Conservation (phyloP, 345 rosid genomes). For the Iberis pinnata region DNA sequence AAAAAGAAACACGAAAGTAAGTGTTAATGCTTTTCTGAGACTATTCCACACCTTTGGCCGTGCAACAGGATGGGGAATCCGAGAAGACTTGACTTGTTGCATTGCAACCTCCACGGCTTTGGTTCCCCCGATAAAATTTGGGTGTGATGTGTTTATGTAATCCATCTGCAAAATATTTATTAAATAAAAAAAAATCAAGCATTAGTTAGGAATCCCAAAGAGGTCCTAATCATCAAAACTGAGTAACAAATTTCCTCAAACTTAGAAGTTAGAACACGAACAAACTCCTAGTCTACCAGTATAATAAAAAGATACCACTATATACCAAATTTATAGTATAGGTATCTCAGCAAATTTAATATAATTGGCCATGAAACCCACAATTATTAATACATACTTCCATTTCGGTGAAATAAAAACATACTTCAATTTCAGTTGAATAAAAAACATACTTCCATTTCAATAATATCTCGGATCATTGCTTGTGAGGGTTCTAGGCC, state of each 20-base stretch:
- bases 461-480: slow-evolving; percentile 85
- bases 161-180: slow-evolving; percentile 60
- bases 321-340: neutral
- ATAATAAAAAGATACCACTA: neutral
- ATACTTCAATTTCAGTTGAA: too few species aligned
- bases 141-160: slow-evolving; percentile 90
- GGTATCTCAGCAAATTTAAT: neutral
- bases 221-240: neutral
- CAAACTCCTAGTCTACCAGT: neutral
- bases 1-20: slow-evolving; percentile 1
- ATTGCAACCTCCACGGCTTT: slow-evolving; percentile 76
- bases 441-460: too few species aligned
- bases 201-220: neutral
- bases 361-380: neutral
- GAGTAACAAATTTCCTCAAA: neutral
- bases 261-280: neutral
- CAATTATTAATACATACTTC: too few species aligned
- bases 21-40: slow-evolving; percentile 1
- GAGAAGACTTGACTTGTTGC: slow-evolving; percentile 65
- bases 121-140: slow-evolving; percentile 84
- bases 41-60: slow-evolving; percentile 45
- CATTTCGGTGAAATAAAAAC: too few species aligned
- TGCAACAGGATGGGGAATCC: slow-evolving; percentile 40
- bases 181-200: neutral
- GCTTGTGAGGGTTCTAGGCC: slow-evolving; percentile 91